These are phyloP conservation scores for Penicillium sp. DNA, from an alignment of 2,329 filamentous ascomycete genomes.

Conservation along the genomic window DNA sequence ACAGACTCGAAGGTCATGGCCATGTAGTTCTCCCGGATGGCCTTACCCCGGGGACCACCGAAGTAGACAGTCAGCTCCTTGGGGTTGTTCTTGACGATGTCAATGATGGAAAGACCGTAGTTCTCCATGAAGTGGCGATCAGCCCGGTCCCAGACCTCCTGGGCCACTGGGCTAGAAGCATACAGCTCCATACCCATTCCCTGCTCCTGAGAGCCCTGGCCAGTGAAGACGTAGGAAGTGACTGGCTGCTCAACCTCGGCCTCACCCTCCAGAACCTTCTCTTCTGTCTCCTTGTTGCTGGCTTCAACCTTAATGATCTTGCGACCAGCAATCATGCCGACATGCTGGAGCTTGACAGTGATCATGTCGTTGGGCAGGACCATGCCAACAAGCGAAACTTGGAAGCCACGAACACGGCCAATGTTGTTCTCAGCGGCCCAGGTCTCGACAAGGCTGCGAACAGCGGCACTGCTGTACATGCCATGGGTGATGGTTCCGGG, in stretches of 20 bases:
- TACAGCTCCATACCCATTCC: conserved; percentile 99
- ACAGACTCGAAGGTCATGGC: conserved; percentile 99
- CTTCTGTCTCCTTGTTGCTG: conserved; percentile 90
- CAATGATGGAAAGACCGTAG: conserved; percentile 96
- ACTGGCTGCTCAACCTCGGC: conserved; percentile 97
- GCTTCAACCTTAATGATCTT: conserved; percentile 99
- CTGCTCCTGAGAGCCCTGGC: conserved; percentile 97
- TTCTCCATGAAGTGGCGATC: conserved; percentile 99
- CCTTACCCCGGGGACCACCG: conserved; percentile 92
- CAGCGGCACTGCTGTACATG: conserved; percentile 98
- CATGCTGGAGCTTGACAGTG: conserved; percentile 90
- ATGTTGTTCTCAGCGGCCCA: conserved; percentile 99
- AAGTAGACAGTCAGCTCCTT: conserved; percentile 99
- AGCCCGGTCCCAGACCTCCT: conserved; percentile 96
- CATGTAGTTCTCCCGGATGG: conserved; percentile 98
- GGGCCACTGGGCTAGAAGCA: conserved; percentile 85
- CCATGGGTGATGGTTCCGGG: conserved; percentile 98
- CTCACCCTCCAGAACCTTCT: conserved; percentile 92
- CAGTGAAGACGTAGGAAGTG: conserved; percentile 96
- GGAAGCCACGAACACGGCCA: conserved; percentile 94
- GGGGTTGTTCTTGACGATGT: conserved; percentile 99
- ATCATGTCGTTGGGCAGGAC: conserved; percentile 95
- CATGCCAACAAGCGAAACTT: conserved; percentile 96
- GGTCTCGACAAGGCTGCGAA: conserved; percentile 93
- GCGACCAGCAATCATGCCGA: conserved; percentile 95